Conservation (phyloP, 73 alveolate species). For the Tetrahymena elliotti region DNA sequence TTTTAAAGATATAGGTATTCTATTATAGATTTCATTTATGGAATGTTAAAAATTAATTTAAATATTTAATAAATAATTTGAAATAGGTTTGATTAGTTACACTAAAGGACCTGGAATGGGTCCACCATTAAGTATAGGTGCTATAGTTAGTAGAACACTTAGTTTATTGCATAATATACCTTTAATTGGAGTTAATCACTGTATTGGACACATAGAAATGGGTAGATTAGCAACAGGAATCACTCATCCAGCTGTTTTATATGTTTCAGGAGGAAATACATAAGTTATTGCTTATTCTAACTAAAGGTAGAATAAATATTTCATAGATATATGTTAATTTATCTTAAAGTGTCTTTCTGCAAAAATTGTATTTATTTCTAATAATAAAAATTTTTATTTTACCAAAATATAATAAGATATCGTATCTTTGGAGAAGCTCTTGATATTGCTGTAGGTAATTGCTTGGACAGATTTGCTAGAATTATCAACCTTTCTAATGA, state of each 20-base stretch:
- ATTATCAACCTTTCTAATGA: constrained; percentile 88
- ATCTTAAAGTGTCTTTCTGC: neutral
- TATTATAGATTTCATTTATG: too few species aligned
- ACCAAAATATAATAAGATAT: constrained; percentile 45
- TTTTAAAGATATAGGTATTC: constrained; percentile 68
- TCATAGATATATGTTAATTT: neutral
- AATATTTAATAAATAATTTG: neutral
- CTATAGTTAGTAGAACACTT: constrained; percentile 91
- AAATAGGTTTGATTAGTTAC: constrained; percentile 61
- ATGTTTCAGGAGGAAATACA: constrained; percentile 98
- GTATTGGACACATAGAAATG: constrained; percentile 99
- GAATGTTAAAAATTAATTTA: neutral
- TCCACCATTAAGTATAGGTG: constrained; percentile 93
- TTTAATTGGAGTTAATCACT: constrained; percentile 96
- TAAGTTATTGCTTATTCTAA: constrained; percentile 93
- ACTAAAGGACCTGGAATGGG: constrained; percentile 99
- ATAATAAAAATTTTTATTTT: constrained; percentile 14
- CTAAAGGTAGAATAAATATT: neutral
- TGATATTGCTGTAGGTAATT: constrained; percentile 98
- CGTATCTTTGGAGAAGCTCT: constrained; percentile 97
- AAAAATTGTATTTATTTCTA: neutral
- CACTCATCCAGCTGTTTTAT: constrained; percentile 88
- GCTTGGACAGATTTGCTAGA: constrained; percentile 96
- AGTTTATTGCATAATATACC: constrained; percentile 88
- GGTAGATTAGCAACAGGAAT: constrained; percentile 92